Evolutionary conservation across 371 early-diverging fungal species (phyloP).

Genomic region (Amoeboaphelidium occidentale): DNA sequence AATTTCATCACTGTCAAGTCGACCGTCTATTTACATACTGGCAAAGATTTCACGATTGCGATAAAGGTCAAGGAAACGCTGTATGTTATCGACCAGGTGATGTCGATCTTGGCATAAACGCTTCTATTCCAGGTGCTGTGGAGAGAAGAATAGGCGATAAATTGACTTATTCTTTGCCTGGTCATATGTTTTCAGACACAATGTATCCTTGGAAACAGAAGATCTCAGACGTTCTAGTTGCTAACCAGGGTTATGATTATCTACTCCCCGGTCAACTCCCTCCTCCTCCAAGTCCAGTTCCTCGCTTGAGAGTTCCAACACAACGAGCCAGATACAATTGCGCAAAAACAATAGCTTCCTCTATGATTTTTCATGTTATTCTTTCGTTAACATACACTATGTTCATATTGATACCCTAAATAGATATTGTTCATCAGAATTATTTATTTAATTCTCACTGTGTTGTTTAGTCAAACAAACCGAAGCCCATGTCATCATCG

Average conservation of each 20-base stretch:
- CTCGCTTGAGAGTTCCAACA: too few relatives aligned
- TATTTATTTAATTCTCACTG: constrained; percentile 8
- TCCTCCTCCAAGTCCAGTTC: too few relatives aligned
- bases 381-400: too few relatives aligned
- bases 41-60: not conserved
- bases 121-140: not conserved
- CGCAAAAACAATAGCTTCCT: too few relatives aligned
- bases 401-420: too few relatives aligned
- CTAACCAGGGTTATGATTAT: not conserved
- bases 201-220: not conserved
- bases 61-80: not conserved
- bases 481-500: constrained; percentile 61
- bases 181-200: not conserved
- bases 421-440: too few relatives aligned
- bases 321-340: too few relatives aligned
- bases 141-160: not conserved
- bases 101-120: not conserved
- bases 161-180: not conserved
- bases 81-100: not conserved
- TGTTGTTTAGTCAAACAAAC: constrained; percentile 43
- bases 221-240: not conserved
- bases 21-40: not conserved
- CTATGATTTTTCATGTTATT: too few relatives aligned
- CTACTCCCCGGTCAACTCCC: not conserved
- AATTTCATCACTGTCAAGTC: not conserved